phyloP scores from a whole-genome alignment of 768 basidiomycete genomes.

The Lactarius psammicola region DNA sequence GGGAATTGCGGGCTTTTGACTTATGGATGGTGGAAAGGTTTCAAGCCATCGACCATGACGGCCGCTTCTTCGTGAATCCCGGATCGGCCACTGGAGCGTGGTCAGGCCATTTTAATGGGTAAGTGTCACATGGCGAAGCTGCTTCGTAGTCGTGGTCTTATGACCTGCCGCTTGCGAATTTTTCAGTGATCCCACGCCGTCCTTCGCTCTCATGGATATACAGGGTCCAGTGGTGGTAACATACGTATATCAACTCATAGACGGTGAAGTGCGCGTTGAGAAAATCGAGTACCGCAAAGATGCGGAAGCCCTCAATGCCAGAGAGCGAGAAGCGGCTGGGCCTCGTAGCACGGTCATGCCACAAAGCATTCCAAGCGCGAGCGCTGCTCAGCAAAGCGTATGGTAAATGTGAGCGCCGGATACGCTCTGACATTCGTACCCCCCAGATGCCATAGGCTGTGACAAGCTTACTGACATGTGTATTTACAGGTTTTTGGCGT shows the following conservation, averaged over 20 bases:
- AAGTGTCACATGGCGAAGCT: slow-evolving; percentile 29
- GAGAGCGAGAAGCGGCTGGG: slow-evolving; percentile 34
- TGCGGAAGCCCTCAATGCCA: slow-evolving; percentile 39
- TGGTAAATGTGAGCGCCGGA: slow-evolving; percentile 31
- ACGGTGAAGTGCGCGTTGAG: slow-evolving; percentile 90
- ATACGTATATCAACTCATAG: slow-evolving; percentile 93
- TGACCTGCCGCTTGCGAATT: neutral
- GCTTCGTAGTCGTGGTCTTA: neutral
- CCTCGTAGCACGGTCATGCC: slow-evolving; percentile 49
- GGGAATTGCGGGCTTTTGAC: neutral
- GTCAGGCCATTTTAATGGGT: slow-evolving; percentile 75
- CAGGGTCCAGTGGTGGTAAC: slow-evolving; percentile 97
- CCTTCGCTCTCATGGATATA: slow-evolving; percentile 96
- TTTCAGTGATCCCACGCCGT: slow-evolving; percentile 84
- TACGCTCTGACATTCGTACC: neutral
- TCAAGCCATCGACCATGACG: slow-evolving; percentile 89
- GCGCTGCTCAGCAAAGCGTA: slow-evolving; percentile 36
- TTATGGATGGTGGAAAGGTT: slow-evolving; percentile 52
- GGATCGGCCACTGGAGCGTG: slow-evolving; percentile 95
- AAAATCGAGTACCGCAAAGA: slow-evolving; percentile 85
- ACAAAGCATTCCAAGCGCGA: slow-evolving; percentile 49
- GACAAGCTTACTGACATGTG: neutral
- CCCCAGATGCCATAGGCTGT: neutral
- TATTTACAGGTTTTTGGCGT: neutral
- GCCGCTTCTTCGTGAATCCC: slow-evolving; percentile 93